Conservation (phyloP, 2,329 filamentous ascomycete species). For the Aspergillus neotritici region DNA sequence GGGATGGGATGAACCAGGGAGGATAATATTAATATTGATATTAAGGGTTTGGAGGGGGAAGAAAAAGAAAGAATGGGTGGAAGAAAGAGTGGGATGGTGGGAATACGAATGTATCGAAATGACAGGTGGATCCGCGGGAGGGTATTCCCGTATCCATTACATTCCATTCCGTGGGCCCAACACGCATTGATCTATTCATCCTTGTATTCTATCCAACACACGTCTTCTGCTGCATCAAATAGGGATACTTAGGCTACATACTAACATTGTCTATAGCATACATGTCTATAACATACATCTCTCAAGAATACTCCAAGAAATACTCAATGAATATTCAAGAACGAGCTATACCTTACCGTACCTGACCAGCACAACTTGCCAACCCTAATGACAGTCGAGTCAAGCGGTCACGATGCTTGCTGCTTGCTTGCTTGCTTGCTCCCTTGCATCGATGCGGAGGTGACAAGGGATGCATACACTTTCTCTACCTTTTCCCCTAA, state of each 20-base stretch:
- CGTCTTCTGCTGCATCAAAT: too few relatives aligned
- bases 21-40: neutral
- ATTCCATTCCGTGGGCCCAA: neutral
- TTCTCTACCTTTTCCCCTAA: too few relatives aligned
- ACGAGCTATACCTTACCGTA: too few relatives aligned
- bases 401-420: neutral
- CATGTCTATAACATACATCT: too few relatives aligned
- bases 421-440: neutral
- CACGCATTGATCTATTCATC: neutral
- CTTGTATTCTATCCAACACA: too few relatives aligned
- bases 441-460: constrained; percentile 17
- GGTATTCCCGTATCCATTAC: constrained; percentile 5
- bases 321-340: too few relatives aligned
- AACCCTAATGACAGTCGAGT: neutral
- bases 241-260: too few relatives aligned
- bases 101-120: constrained; percentile 1
- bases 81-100: neutral
- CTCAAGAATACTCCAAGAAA: too few relatives aligned
- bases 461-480: constrained; percentile 9
- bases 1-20: too few relatives aligned
- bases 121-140: constrained; percentile 13
- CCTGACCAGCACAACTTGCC: neutral
- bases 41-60: neutral
- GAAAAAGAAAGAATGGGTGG: neutral
- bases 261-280: too few relatives aligned